Base-by-base conservation (phyloP, 2,329 filamentous ascomycete genomes). In the Ascochyta rabiei region DNA sequence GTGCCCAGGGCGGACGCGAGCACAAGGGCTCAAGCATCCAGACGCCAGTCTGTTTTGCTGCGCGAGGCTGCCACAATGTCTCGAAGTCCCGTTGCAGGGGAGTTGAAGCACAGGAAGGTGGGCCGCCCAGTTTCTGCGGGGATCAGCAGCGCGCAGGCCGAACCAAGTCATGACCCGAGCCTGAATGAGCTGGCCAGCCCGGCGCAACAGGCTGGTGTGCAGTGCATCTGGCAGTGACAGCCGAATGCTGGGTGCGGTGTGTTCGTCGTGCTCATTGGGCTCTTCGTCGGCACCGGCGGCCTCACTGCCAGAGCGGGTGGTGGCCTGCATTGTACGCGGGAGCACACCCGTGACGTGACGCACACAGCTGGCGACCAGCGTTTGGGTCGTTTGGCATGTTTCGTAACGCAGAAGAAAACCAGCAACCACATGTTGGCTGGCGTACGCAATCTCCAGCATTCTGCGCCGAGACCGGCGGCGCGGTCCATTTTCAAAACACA, bases 321-420 rank as follows among this genome's bases (percentile, higher is more conserved):
- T 53, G 53, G 33, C 28, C 34, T 48, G 42, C 47, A 48, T 48
- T 23, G 43, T 38, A 42, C 47, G 31, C 53, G 2, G 35, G 54
- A 50, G 33, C 39, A 38, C 53, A 48, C 30, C 59, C 21, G 21
- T 23, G 21, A 23, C 50, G 63, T 69, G 71, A 71, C 66, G 71
- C 66, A 72, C 61, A 65, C 59, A 63, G 67, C 62, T 65, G 66
- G 70, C 69, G 64, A 59, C 68, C 65, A 69, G 63, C 57, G 62
- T 68, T 66, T 67, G 62, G 61, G 61, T 52, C 57, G 72, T 56
- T 56, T 56, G 47, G 39, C 48, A 34, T 53, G 54, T 75, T 74
- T 75, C 72, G 73, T 64, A 63, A 51, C 58, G 54, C 50, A 63
- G 44, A 59, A 60, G 62, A 62, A 65, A 53, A 47, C 26, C 42